Conservation (phyloP, 148 eudicot genomes). For the Fallopia convolvulus region DNA sequence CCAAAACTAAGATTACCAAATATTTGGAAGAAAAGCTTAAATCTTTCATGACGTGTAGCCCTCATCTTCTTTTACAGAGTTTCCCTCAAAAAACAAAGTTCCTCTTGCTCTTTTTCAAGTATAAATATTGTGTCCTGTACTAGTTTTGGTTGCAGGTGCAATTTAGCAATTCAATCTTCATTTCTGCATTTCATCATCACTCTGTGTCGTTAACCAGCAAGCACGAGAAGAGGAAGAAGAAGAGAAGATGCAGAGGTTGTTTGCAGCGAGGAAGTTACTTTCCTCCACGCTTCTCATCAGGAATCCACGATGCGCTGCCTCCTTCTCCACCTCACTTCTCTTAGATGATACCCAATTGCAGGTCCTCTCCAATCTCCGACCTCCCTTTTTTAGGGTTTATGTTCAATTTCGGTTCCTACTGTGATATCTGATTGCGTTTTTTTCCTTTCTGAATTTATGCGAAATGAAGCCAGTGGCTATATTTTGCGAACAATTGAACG, state of each 20-base stretch:
- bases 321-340: conserved; percentile 69
- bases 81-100: neutral
- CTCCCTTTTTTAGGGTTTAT: conserved; percentile 1
- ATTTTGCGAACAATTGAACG: neutral
- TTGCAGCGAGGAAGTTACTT: conserved; percentile 33
- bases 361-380: conserved; percentile 26
- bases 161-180: neutral
- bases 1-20: neutral
- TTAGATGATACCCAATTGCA: conserved; percentile 87
- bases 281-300: conserved; percentile 25
- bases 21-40: neutral
- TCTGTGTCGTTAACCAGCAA: neutral
- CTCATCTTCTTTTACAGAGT: neutral
- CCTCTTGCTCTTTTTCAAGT: neutral
- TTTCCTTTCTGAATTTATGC: neutral
- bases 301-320: conserved; percentile 21
- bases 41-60: conserved; percentile 9
- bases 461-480: neutral
- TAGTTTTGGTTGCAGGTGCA: neutral
- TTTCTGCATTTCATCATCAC: neutral
- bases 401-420: neutral
- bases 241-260: conserved; percentile 47
- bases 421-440: neutral
- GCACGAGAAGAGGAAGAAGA: neutral
- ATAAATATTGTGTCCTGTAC: too few species aligned